A percentile compares a stretch with the other conserved stretches of the same genome.
Evolutionary conservation across 2,329 filamentous ascomycete genomes (phyloP).

Genomic region (Zymoseptoria tritici): DNA sequence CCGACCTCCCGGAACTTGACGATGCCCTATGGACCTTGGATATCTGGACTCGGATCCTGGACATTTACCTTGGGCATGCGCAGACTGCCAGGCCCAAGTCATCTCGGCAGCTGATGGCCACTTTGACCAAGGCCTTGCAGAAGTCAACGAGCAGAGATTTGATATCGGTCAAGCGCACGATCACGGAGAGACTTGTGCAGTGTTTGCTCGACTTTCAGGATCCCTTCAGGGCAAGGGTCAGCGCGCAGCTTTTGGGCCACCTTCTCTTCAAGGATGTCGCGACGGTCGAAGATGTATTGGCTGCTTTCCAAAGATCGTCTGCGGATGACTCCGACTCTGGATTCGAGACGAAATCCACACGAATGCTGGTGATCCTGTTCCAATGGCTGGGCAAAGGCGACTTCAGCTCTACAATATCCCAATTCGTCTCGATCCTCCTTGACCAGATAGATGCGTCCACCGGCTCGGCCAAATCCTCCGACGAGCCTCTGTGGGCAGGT

Average conservation of each 20-base stretch:
- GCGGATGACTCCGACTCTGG: not conserved
- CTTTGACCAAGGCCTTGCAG: constrained; percentile 33
- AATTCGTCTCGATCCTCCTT: constrained; percentile 22
- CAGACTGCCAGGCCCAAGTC: constrained; percentile 41
- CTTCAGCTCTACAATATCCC: constrained; percentile 27
- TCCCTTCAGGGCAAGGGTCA: constrained; percentile 11
- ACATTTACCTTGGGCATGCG: constrained; percentile 37
- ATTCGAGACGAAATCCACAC: not conserved
- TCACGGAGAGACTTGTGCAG: constrained; percentile 21
- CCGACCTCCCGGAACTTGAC: constrained; percentile 19
- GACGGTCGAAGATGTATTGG: constrained; percentile 4
- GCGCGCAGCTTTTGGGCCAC: constrained; percentile 15
- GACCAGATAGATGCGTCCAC: constrained; percentile 24
- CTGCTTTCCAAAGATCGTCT: not conserved
- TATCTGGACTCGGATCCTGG: constrained; percentile 34
- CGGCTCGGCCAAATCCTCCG: not conserved
- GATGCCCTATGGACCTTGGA: constrained; percentile 28
- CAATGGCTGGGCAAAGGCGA: constrained; percentile 30
- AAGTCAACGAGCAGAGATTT: constrained; percentile 11
- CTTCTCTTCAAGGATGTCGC: constrained; percentile 15
- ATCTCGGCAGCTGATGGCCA: constrained; percentile 38
- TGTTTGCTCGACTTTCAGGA: constrained; percentile 11
- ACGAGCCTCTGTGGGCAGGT: constrained; percentile 17
- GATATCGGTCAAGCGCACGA: constrained; percentile 3
- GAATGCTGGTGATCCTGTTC: constrained; percentile 16